Evolutionary conservation across 306 rosid genomes (phyloP), one percentile per base, ranked within the genome.

Genomic region (Hippophae rhamnoides): DNA sequence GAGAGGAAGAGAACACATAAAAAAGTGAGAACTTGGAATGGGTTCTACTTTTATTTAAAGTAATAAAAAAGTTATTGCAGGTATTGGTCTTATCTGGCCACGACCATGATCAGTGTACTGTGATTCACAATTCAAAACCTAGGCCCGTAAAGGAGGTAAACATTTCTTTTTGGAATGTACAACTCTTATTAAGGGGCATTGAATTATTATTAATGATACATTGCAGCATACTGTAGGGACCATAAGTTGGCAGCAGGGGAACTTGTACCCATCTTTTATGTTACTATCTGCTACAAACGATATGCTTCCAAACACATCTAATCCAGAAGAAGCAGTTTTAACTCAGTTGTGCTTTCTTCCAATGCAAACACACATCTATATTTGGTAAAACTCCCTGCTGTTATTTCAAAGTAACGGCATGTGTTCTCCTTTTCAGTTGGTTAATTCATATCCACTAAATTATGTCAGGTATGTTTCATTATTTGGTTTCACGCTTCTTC

Each of bases 181-280:
- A 62, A 62, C 49, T 57, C 72, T 38, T 67, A 60, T 25, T 40
- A 46, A 9, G 55, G 66, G 65, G 43, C 38, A 31, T 54, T 73
- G 65, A 65, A 48, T 14, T 65, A 54, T 46, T 66, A 62, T 79
- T 76, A 72, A 76, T 69, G 63, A 60, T 69, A 14, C 68, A 57
- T 56, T 77, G 84, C 97, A 86, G 97, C 86, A 81, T 56, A 86
- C 97, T 76, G 61, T 86, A 72, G 95, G 95, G 75, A 86, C 90
- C 56, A 60, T 83, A 63, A 89, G 95, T 64, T 86, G 97, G 97
- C 97, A 89, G 74, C 88, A 81, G 68, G 97, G 97, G 63, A 86
- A 89, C 75, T 57, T 76, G 74, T 74, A 75, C 70, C 97, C 95
- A 43, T 89, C 95, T 67, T 86, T 89, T 83, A 86, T 86, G 89